Base-by-base conservation (phyloP, 2,329 filamentous ascomycete genomes). In the Capronia coronata region DNA sequence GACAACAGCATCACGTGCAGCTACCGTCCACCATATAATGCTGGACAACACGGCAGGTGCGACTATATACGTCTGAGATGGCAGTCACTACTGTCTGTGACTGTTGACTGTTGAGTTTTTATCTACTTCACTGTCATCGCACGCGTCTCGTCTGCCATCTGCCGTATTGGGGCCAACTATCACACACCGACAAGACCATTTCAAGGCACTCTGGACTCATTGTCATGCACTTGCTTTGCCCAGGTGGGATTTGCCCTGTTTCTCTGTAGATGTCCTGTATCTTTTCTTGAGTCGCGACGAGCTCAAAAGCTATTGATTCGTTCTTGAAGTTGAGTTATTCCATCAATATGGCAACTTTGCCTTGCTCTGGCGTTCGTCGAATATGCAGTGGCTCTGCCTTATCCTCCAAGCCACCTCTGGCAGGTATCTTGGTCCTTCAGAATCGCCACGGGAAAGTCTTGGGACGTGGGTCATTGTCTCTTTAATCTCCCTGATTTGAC, bases 351-450 rank as follows among this genome's bases (percentile, higher is more conserved):
- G 21, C 37, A 13, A 35, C 19, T 21, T 30, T 55, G 16, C 49
- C 46, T n/a, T 44, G 35, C 41, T 55, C 53, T 27, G 37, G 49
- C 14, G 40, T 55, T n/a, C 53, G 40, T 19, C 49, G 49, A 34
- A 10, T 52, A 30, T 32, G 34, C 51, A 49, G 48, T 27, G 34
- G 14, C 21, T 25, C 43, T 3, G 16, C n/a, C 22, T 30, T 42
- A n/a, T 44, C 47, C 18, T 39, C 49, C 13, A 47, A 23, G 11
- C 41, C 49, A 14, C 32, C 30, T 37, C 47, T 48, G 38, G 55
- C 47, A 3, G 55, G 55, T n/a, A 27, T 34, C 9, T 37, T 55
- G 25, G 27, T 47, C 18, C 55, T 53, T 30, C 52, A 53, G 41
- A 38, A 55, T 29, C 34, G 43, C 14, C 37, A 16, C 8, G 55